These are phyloP conservation scores for Pythium pyrilobum DNA, from an alignment of 352 stramenopile species.

Conservation along the genomic window DNA sequence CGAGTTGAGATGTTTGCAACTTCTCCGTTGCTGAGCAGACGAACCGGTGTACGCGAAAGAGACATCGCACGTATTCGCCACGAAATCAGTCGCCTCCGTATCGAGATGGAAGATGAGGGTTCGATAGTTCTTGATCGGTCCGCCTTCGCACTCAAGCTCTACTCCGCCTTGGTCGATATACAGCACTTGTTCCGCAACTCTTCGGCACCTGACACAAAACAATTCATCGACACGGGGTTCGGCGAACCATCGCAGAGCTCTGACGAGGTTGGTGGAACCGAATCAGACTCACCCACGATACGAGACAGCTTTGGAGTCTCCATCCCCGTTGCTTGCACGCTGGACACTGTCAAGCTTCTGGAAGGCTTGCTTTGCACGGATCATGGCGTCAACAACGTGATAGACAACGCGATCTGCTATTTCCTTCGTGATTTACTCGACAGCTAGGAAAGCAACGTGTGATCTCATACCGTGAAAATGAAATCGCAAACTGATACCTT, in stretches of 20 bases:
- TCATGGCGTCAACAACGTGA: conserved; percentile 25
- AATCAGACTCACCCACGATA: neutral
- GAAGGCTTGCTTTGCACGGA: conserved; percentile 47
- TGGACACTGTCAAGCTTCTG: conserved; percentile 40
- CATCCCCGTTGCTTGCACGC: conserved; percentile 36
- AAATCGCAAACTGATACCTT: neutral
- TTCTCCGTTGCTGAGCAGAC: conserved; percentile 49
- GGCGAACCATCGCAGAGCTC: too few relatives aligned
- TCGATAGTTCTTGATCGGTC: conserved; percentile 46
- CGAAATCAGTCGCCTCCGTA: conserved; percentile 37
- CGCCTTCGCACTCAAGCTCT: conserved; percentile 26
- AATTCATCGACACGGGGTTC: too few relatives aligned
- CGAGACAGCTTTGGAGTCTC: conserved; percentile 43
- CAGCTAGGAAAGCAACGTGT: neutral
- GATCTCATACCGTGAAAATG: neutral
- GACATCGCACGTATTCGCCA: conserved; percentile 26
- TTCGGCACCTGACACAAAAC: neutral
- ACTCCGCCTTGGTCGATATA: conserved; percentile 24
- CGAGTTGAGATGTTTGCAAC: conserved; percentile 46
- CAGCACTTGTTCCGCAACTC: conserved; percentile 32
- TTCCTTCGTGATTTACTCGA: conserved; percentile 69
- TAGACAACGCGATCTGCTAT: conserved; percentile 64
- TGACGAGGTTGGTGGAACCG: too few relatives aligned
- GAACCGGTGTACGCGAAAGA: conserved; percentile 22
- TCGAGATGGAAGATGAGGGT: conserved; percentile 59